Evolutionary conservation across 2,329 filamentous ascomycete genomes (phyloP), one percentile per base, ranked within the genome.

Genomic region (Fusarium sp.): DNA sequence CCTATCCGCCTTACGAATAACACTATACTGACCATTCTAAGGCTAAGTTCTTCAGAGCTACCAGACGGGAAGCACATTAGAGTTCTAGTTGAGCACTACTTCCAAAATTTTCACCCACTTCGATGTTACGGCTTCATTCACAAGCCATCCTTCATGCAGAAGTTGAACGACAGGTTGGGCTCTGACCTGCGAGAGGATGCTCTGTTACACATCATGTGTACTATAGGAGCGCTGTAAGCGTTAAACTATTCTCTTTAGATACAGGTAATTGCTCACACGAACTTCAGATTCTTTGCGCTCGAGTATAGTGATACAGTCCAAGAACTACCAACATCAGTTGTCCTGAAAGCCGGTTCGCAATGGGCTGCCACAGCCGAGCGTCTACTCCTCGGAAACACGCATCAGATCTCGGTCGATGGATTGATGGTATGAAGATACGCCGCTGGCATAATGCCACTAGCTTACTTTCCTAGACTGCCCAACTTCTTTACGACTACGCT

Each of bases 101-200:
- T 77, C 34, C 69, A 71, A 27, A 73, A 74, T 30, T 50, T 77
- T 6, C 84, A 78, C 37, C 73, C 73, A 1, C 72, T 78, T 18
- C 76, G 77, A n/a, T 77, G 74, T 45, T 77, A 77, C 35, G 71
- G 67, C 23, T 78, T 78, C 59, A 72, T 77, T 2, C 75, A 78
- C n/a, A 77, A 77, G 45, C 77, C 77, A 9, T 70, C 72, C 6
- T 77, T 77, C 27, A 68, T 77, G 59, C 69, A 71, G 30, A 71
- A 73, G 45, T 64, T 78, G 6, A 76, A 76, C 32, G 71, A 69
- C 27, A 73, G 67, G 13, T 56, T 71, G 34, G 30, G 10, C 7
- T 66, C 63, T 20, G 70, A 72, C 10, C n/a, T 57, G 20, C 66
- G 74, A 18, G 70, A 74, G 20, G 66, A 75, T 62, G 74, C 73